Base-by-base conservation (phyloP, 495 filamentous ascomycete species). In the Sporormia fimetaria region DNA sequence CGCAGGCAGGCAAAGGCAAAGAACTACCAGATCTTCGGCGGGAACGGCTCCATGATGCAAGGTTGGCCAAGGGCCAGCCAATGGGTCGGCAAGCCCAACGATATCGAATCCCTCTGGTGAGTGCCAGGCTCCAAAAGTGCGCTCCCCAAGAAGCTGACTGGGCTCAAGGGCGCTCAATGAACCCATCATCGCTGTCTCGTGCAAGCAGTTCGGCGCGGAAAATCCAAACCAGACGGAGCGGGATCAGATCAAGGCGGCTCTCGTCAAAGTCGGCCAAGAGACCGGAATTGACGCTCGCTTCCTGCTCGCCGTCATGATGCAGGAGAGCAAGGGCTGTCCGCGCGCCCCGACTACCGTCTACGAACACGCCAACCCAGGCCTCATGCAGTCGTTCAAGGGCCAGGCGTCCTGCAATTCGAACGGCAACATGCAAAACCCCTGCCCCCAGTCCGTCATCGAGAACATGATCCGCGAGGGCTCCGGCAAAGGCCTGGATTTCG, bases 241-340 rank as follows among this genome's bases (percentile, higher is more conserved):
- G 22, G 82, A 87, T 50, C 79, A 83, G 27, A 94, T 94, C 45
- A 83, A 94, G 53, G 81, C 85, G 42, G 74, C 71, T 42, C 86
- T 88, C 51, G 14, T 61, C 20, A 33, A 44, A 10, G 59, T 72
- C 9, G 55, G 69, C 9, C 17, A 21, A 2, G 47, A 48, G 4
- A 59, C 66, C 15, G 57, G 60, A 11, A 52, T 76, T 15, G 67
- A 74, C 42, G 30, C 31, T 15, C 57, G 58, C 33, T 63, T 58
- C 45, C 59, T 67, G 42, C 52, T 66, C 23, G 56, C 55, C 37
- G 59, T 73, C 37, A 50, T 76, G 24, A 68, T 78, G 62, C 74
- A 78, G 55, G 73, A 78, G 49, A 67, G 61, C 58, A 67, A 66
- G 42, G 74, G 74, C 43, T 76, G 73, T 54, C 72, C 65, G 3